A percentile compares a stretch with the other conserved stretches of the same genome.
phyloP scores from a whole-genome alignment of 2,329 filamentous ascomycete genomes.

The Hansfordia pulvinata region DNA sequence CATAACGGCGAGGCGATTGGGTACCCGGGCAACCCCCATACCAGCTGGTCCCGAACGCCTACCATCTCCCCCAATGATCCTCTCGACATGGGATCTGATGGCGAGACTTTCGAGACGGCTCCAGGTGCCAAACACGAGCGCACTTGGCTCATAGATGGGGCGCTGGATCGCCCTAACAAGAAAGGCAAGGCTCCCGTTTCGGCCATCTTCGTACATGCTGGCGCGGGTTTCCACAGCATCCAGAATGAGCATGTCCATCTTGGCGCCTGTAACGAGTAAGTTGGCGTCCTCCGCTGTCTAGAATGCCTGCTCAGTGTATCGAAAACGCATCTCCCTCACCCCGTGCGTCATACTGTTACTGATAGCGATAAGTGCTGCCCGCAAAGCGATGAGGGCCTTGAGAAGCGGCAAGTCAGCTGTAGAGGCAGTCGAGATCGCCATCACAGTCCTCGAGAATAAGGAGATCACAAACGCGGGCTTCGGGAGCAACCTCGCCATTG shows the following conservation, averaged over 20 bases:
- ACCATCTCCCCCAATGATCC: neutral
- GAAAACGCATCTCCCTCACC: neutral
- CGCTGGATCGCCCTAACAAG: slow-evolving; percentile 24
- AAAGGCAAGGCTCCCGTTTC: slow-evolving; percentile 17
- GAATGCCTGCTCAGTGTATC: neutral
- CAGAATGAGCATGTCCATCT: slow-evolving; percentile 79
- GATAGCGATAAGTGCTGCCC: slow-evolving; percentile 53
- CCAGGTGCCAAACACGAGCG: no score
- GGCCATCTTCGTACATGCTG: slow-evolving; percentile 90
- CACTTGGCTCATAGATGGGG: slow-evolving; percentile 20
- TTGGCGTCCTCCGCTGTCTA: slow-evolving; percentile 9
- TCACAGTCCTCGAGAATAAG: slow-evolving; percentile 78
- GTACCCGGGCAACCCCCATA: no score
- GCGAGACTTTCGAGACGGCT: no score
- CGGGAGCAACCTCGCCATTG: slow-evolving; percentile 85
- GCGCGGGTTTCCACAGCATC: slow-evolving; percentile 83
- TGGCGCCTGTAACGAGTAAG: slow-evolving; percentile 77
- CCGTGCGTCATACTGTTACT: slow-evolving; percentile 3
- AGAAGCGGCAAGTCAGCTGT: slow-evolving; percentile 66
- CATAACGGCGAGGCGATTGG: no score
- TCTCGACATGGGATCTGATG: slow-evolving; percentile 1
- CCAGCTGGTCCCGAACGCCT: neutral
- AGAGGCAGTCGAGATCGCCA: slow-evolving; percentile 80
- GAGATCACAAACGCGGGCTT: slow-evolving; percentile 96
- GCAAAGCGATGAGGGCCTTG: slow-evolving; percentile 68